Conservation (phyloP, 441 rosid genomes). For the Croton laevigatus region DNA sequence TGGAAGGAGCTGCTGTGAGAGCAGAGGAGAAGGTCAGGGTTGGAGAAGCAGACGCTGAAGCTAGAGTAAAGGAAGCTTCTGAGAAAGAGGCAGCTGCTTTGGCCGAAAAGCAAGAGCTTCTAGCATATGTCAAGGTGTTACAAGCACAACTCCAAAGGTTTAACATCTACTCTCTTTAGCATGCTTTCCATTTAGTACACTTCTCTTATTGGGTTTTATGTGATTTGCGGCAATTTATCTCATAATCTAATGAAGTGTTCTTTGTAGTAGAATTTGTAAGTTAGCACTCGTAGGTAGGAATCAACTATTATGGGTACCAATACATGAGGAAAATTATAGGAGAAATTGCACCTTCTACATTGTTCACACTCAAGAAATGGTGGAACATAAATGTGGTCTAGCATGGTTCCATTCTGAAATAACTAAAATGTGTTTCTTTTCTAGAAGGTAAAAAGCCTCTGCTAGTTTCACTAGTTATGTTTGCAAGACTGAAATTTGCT, state of each 20-base stretch:
- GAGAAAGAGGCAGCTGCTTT: conserved; percentile 66
- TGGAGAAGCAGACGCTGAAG: conserved; percentile 71
- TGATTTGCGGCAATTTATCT: not conserved
- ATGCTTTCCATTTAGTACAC: not conserved
- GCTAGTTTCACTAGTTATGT: not conserved
- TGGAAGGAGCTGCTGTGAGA: conserved; percentile 85
- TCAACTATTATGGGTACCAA: not conserved
- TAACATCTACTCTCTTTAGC: conserved; percentile 22
- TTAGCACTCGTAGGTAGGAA: not conserved
- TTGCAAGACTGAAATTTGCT: not conserved
- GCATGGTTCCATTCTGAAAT: not conserved
- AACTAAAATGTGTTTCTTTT: not conserved
- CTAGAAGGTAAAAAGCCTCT: not conserved
- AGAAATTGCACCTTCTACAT: not conserved
- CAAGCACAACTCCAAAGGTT: conserved; percentile 91
- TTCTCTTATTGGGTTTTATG: not conserved
- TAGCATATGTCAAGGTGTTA: conserved; percentile 70
- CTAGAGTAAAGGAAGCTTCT: conserved; percentile 71
- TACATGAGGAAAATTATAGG: not conserved
- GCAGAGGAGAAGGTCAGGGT: conserved; percentile 91
- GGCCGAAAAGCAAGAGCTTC: conserved; percentile 88
- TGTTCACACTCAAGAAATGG: not conserved
- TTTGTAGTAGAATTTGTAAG: not conserved
- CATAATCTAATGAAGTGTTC: not conserved
- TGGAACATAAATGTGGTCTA: not conserved